Evolutionary conservation across 164 flowering plant genomes (phyloP).

Genomic region (Kalanchoe fedtschenkoi): DNA sequence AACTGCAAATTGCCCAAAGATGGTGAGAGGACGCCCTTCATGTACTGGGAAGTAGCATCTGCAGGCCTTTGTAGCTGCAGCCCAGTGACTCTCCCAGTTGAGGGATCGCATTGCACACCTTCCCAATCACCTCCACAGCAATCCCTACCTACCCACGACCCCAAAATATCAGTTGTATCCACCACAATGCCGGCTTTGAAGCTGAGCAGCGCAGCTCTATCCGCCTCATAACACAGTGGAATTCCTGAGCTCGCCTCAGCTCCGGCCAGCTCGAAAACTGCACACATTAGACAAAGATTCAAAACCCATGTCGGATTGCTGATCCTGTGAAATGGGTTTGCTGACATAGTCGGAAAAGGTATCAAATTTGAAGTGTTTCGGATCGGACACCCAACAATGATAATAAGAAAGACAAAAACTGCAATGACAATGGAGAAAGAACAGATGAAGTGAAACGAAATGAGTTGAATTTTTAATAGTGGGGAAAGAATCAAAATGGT

Average conservation of each 20-base stretch:
- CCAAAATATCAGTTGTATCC: constrained; percentile 63
- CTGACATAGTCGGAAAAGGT: constrained; percentile 1
- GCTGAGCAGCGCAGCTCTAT: constrained; percentile 57
- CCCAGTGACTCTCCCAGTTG: constrained; percentile 49
- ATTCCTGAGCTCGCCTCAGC: constrained; percentile 18
- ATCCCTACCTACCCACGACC: constrained; percentile 68
- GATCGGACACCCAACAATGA: not conserved
- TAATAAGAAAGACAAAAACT: not conserved
- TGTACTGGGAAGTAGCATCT: constrained; percentile 21
- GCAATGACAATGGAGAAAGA: too few species aligned
- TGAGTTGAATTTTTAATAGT: not conserved
- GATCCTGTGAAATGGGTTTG: not conserved
- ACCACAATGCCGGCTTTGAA: constrained; percentile 54
- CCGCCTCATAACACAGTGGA: constrained; percentile 41
- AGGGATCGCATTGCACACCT: constrained; percentile 59
- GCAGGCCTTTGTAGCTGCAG: constrained; percentile 48
- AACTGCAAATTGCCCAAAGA: constrained; percentile 46
- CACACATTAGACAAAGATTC: not conserved
- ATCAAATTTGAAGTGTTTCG: not conserved
- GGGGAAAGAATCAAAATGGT: not conserved
- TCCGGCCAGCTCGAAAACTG: not conserved
- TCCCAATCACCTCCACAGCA: constrained; percentile 93
- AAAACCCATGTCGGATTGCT: not conserved
- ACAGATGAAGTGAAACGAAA: too few species aligned
- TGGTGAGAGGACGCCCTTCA: constrained; percentile 71